Base-by-base conservation (phyloP, 768 basidiomycete genomes). In the Boletus rufocinnamomeus region DNA sequence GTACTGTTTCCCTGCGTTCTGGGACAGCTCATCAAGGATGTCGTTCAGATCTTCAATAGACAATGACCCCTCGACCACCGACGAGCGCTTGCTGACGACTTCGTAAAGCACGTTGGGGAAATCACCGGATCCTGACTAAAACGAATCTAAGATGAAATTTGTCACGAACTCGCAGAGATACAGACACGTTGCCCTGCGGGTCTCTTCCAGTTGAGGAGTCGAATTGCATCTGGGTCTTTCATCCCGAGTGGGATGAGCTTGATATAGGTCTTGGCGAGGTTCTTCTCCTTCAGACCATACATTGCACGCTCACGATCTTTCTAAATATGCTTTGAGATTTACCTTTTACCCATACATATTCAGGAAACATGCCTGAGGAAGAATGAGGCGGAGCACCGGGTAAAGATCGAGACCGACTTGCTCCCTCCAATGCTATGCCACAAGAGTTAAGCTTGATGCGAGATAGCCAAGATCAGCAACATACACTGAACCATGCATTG, bases 251-350 rank as follows among this genome's bases (percentile, higher is more conserved):
- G 92, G 37, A 98, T 89, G 3, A 95, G 81, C 60, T 89, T 87
- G 76, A 96, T 93, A 70, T 95, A 97, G 11, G 85, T 86, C 73
- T 95, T 98, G 6, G 95, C 95, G 3, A 99, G 77, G 69, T 90
- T 91, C 75, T 90, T 91, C 77, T 99, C 97, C 71, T 99, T 99
- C 63, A 97, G 74, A 16, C 94, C 92, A 72, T 98, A 99, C 0
- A 95, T 87, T 0, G 92, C 84, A 53, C 97, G 86, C 61, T 98
- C 93, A 35, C 89, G 83, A 71, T 98, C 97, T 84, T 97, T 92
- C 94, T 98, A 71, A 23, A 57, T 16, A 50, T 50, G 32, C 2
- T 35, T 51, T 68, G 52, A 61, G 54, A 38, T 35, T 16, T 16
- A 30, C 2, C 3, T 25, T 35, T 17, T 40, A 11, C 9, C 0